Base-by-base conservation (phyloP, 75 land plant species). In the Sequoia sempervirens region DNA sequence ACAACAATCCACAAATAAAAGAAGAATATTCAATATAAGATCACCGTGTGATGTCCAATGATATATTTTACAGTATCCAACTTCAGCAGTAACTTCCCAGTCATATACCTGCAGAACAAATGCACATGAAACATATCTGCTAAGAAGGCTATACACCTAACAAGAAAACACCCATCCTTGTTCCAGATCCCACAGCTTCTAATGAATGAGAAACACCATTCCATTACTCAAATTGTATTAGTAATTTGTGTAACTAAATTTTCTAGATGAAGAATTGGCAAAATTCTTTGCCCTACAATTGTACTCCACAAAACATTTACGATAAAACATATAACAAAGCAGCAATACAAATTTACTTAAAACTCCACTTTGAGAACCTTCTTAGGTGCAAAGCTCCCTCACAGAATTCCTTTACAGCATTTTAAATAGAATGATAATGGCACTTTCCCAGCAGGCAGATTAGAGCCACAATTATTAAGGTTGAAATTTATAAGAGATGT, bases 11-110 rank as follows among this genome's bases (percentile, higher is more conserved):
- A 40, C 46, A 83, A 34, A 28, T 61, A 80, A 83, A 75, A 34
- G 7, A 79, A 45, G 32, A 30, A 32, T 70, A 15, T 10, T 30
- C 80, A 47, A 50, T 20, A 18, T 40, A 82, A 80, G 66, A 75
- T 87, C 87, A 95, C 97, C 80, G 94, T 94, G 80, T 97, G 99
- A 87, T 97, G 85, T 82, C 88, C 94, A 82, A 97, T 86, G 30
- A 97, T 89, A 73, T 92, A 97, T 78, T 97, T 93, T 30, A 95
- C 87, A 70, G 93, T 87, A 72, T 97, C 99, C 90, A 97, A 85
- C 91, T 97, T 97, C 82, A 97, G 82, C 37, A 97, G 93, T 75
- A 94, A 84, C 88, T 94, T 95, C 34, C 98, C 99, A 76, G 96
- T 97, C 96, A 95, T 95, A 80, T 91, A 94, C 46, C 98, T 94